Evolutionary conservation across 805 yeast genomes (phyloP).

Genomic region (Starmerella sp.): DNA sequence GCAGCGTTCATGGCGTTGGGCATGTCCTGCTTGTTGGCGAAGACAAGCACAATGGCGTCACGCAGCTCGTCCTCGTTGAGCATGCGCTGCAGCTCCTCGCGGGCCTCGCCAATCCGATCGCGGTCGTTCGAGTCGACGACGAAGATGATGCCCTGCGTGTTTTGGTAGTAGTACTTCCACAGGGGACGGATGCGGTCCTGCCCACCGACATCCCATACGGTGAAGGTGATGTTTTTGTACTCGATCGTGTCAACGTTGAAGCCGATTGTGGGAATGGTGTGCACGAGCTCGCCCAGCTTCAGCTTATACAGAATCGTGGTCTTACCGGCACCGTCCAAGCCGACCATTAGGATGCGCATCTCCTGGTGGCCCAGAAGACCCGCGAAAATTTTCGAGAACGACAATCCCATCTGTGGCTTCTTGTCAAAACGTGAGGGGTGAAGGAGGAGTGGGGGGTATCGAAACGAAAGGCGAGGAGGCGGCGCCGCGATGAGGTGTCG

Average conservation of each 20-base stretch:
- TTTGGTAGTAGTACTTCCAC: constrained; percentile 98
- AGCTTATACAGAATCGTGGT: constrained; percentile 91
- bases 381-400: constrained; percentile 83
- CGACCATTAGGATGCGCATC: constrained; percentile 97
- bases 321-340: constrained; percentile 97
- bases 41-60: constrained; percentile 87
- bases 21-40: constrained; percentile 97
- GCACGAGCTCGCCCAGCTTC: constrained; percentile 90
- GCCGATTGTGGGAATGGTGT: constrained; percentile 94
- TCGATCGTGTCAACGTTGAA: constrained; percentile 96
- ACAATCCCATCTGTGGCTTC: constrained; percentile 63
- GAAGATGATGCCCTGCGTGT: constrained; percentile 96
- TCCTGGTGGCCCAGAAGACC: constrained; percentile 96
- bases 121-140: constrained; percentile 97
- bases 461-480: constrained; percentile 14
- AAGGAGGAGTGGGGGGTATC: constrained; percentile 10
- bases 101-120: constrained; percentile 94
- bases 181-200: constrained; percentile 97
- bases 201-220: constrained; percentile 99
- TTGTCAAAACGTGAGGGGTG: constrained; percentile 7
- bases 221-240: constrained; percentile 91
- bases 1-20: constrained; percentile 99
- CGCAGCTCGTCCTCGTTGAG: constrained; percentile 96
- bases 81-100: constrained; percentile 97
- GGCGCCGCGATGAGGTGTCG: constrained; percentile 19